Evolutionary conservation across 83 land plant species (phyloP).

Genomic region (Picea abies): DNA sequence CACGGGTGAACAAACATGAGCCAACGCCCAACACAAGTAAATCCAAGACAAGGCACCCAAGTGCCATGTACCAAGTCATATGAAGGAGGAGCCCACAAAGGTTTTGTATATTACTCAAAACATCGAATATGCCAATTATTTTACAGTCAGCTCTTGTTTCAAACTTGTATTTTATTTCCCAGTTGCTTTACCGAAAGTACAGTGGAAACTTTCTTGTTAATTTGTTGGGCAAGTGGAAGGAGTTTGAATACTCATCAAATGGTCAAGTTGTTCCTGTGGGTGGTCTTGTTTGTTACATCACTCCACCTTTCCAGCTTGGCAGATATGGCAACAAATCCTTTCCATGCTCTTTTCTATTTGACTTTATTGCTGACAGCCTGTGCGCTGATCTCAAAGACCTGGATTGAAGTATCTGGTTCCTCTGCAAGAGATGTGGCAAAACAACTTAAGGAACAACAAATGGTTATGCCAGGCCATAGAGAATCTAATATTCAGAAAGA

Average conservation of each 20-base stretch:
- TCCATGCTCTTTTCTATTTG: conserved; percentile 83
- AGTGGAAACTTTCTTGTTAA: conserved; percentile 60
- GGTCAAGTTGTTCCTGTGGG: conserved; percentile 68
- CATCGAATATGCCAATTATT: conserved; percentile 74
- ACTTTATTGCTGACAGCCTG: conserved; percentile 74
- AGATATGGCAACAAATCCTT: conserved; percentile 73
- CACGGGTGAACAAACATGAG: too few species aligned
- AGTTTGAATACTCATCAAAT: conserved; percentile 66
- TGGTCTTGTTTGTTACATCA: conserved; percentile 68
- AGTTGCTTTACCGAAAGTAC: conserved; percentile 61
- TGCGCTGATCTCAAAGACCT: conserved; percentile 67
- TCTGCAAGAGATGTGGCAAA: conserved; percentile 76
- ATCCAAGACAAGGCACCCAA: too few species aligned
- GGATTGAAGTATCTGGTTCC: conserved; percentile 79
- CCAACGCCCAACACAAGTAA: too few species aligned
- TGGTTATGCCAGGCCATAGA: conserved; percentile 75
- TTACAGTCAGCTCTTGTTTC: conserved; percentile 67
- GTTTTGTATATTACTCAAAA: conserved; percentile 59
- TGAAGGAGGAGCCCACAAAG: too few species aligned
- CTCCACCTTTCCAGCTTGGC: conserved; percentile 69
- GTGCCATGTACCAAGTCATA: too few species aligned
- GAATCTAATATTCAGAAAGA: conserved; percentile 68
- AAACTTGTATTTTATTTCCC: conserved; percentile 66
- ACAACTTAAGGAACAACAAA: conserved; percentile 75
- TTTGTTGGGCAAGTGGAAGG: conserved; percentile 68